A percentile compares a stretch with the other conserved stretches of the same genome.
Conservation (phyloP, 371 early-diverging fungal genomes). For the Syncephalis fuscata region DNA sequence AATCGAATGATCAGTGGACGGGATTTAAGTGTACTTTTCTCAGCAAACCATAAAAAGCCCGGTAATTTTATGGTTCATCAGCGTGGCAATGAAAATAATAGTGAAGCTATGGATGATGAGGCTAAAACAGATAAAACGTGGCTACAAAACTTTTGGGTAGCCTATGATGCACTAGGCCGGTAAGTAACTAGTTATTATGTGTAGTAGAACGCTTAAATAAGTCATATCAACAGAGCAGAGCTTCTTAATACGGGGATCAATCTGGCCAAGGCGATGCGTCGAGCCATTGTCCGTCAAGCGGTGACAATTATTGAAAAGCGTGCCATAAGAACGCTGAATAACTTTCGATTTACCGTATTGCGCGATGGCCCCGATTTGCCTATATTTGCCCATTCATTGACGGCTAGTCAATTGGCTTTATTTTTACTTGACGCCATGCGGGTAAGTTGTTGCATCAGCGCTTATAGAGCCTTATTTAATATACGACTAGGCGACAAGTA, state of each 20-base stretch:
- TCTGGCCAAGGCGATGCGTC: slow-evolving; percentile 56
- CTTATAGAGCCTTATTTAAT: background rate
- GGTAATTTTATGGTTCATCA: too few species aligned
- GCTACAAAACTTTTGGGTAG: slow-evolving; percentile 65
- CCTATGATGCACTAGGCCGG: slow-evolving; percentile 62
- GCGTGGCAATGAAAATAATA: too few species aligned
- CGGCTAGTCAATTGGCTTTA: slow-evolving; percentile 48
- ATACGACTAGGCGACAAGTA: slow-evolving; percentile 1
- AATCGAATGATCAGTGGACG: background rate
- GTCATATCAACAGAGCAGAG: slow-evolving; percentile 16
- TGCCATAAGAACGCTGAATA: slow-evolving; percentile 38
- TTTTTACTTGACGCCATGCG: slow-evolving; percentile 63
- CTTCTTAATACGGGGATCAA: slow-evolving; percentile 44
- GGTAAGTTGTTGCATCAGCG: slow-evolving; percentile 18
- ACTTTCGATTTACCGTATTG: slow-evolving; percentile 53
- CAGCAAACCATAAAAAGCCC: too few species aligned
- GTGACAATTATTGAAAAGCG: slow-evolving; percentile 58
- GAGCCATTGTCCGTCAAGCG: slow-evolving; percentile 53
- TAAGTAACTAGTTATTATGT: too few species aligned
- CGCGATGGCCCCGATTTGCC: slow-evolving; percentile 30
- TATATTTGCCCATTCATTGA: slow-evolving; percentile 37
- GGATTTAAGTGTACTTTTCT: too few species aligned
- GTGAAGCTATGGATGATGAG: too few species aligned
- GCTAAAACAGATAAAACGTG: slow-evolving; percentile 15
- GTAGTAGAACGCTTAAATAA: slow-evolving; percentile 10